phyloP scores from a whole-genome alignment of 2,329 filamentous ascomycete genomes.

The Talaromyces islandicus region DNA sequence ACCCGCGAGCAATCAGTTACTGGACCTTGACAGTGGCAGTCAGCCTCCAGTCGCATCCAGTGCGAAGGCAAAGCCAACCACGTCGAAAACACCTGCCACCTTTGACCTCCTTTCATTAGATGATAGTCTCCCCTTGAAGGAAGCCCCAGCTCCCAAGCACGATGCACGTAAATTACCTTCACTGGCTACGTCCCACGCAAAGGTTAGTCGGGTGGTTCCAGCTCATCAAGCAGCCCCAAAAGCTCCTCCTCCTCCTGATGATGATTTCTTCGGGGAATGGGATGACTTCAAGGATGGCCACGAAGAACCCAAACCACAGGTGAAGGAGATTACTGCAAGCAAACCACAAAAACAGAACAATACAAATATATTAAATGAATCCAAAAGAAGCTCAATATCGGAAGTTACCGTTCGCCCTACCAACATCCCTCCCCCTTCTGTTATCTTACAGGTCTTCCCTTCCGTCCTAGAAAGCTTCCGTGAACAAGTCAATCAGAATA shows the following conservation, averaged over 20 bases:
- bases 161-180: not conserved
- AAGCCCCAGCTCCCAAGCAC: not conserved
- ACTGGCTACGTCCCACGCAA: constrained; percentile 6
- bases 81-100: constrained; percentile 17
- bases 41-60: not conserved
- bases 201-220: constrained; percentile 15
- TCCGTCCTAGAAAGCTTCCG: constrained; percentile 62
- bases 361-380: not conserved
- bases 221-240: constrained; percentile 11
- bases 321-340: not conserved
- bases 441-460: constrained; percentile 72
- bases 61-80: not conserved
- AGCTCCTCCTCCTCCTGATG: constrained; percentile 17
- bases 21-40: constrained; percentile 2
- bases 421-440: constrained; percentile 82
- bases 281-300: constrained; percentile 43
- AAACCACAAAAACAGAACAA: not conserved
- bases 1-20: constrained; percentile 10
- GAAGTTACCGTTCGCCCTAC: constrained; percentile 55
- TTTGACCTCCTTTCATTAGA: constrained; percentile 25
- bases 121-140: constrained; percentile 12
- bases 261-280: constrained; percentile 46
- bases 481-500: constrained; percentile 58
- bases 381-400: constrained; percentile 1
- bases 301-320: not conserved